A percentile compares a stretch with the other conserved stretches of the same genome.
phyloP scores from a whole-genome alignment of 1,284 basidiomycete genomes.

The Inonotus hispidus region DNA sequence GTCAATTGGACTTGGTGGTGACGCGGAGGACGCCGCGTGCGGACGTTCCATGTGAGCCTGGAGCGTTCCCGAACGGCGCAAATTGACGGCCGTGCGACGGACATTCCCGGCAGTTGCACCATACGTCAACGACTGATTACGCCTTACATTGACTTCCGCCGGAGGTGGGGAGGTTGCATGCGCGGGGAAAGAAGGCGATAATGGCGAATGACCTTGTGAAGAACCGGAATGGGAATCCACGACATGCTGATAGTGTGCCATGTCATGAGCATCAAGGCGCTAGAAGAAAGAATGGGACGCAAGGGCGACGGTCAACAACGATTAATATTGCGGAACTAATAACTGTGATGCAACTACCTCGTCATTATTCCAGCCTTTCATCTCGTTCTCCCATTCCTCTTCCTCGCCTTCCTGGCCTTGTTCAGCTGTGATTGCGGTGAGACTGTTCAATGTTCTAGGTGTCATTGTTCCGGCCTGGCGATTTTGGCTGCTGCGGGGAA shows the following conservation, averaged over 20 bases:
- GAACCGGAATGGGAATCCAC: slow-evolving; percentile 42
- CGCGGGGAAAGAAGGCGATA: slow-evolving; percentile 53
- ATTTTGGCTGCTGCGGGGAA: slow-evolving; percentile 33
- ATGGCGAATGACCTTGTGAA: slow-evolving; percentile 38
- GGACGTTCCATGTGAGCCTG: slow-evolving; percentile 40
- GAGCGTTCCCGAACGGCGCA: slow-evolving; percentile 72
- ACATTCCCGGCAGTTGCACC: slow-evolving; percentile 45
- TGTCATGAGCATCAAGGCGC: slow-evolving; percentile 29
- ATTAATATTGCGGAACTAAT: slow-evolving; percentile 7
- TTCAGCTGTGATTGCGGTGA: slow-evolving; percentile 61
- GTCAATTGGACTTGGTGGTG: slow-evolving; percentile 42
- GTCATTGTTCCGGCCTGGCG: slow-evolving; percentile 52
- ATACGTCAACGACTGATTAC: slow-evolving; percentile 75
- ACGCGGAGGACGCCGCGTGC: slow-evolving; percentile 33
- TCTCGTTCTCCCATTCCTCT: slow-evolving; percentile 74
- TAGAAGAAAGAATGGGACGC: background rate
- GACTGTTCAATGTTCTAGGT: slow-evolving; percentile 71
- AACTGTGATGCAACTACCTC: slow-evolving; percentile 39
- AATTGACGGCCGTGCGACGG: slow-evolving; percentile 35
- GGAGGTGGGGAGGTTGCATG: slow-evolving; percentile 65
- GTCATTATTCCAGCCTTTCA: slow-evolving; percentile 50
- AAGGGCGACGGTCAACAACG: background rate
- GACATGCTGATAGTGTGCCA: slow-evolving; percentile 43
- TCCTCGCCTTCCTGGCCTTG: slow-evolving; percentile 76
- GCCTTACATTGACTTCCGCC: slow-evolving; percentile 59